Percentiles rank a stretch among this genome's conserved stretches.
These are phyloP conservation scores for Rhododendron vialii DNA, from an alignment of 148 eudicot genomes.

Conservation along the genomic window DNA sequence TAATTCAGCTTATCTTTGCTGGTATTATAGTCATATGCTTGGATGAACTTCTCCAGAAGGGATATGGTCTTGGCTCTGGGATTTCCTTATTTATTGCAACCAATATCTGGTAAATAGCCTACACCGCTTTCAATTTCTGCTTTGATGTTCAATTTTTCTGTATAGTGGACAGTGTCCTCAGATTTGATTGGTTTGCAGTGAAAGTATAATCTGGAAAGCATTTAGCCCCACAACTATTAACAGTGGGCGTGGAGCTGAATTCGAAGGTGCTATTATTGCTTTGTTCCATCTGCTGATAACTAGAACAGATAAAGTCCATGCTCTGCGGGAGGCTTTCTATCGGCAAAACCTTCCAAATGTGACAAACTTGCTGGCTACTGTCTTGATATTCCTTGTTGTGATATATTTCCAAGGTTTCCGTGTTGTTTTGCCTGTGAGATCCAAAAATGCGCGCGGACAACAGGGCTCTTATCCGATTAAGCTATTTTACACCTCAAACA, in stretches of 20 bases:
- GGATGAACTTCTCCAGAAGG: constrained; percentile 89
- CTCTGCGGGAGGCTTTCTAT: constrained; percentile 84
- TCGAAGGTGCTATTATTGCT: constrained; percentile 89
- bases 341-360: constrained; percentile 88
- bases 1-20: constrained; percentile 81
- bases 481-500: constrained; percentile 91
- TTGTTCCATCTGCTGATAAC: constrained; percentile 79
- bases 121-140: neutral
- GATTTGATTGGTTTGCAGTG: constrained; percentile 39
- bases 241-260: constrained; percentile 84
- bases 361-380: constrained; percentile 75
- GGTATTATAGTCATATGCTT: constrained; percentile 81
- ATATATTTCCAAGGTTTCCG: constrained; percentile 93
- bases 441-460: constrained; percentile 94
- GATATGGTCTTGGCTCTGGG: constrained; percentile 90
- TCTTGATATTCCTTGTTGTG: constrained; percentile 72
- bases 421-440: constrained; percentile 76
- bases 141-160: neutral
- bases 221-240: constrained; percentile 85
- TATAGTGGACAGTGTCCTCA: neutral
- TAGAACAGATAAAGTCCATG: constrained; percentile 78
- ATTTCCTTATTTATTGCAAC: constrained; percentile 84
- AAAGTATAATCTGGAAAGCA: constrained; percentile 86
- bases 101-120: constrained; percentile 60
- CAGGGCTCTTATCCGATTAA: constrained; percentile 86